These are phyloP conservation scores for Hordeum pubiflorum DNA, from an alignment of 202 grass and related monocot genomes.

Conservation along the genomic window DNA sequence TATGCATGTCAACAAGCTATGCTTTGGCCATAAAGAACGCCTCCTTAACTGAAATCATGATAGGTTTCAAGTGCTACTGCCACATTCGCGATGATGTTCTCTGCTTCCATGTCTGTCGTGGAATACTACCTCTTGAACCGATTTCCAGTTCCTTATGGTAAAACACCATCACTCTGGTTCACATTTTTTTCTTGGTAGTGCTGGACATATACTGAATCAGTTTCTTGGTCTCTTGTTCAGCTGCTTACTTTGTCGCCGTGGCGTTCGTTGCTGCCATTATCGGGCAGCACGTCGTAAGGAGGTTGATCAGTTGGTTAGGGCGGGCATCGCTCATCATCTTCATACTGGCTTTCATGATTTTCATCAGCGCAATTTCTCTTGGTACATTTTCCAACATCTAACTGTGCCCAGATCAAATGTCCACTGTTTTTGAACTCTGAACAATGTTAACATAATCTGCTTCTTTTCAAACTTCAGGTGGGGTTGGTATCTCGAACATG, in stretches of 20 bases:
- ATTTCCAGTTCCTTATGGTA: constrained; percentile 84
- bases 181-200: not conserved
- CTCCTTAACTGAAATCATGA: constrained; percentile 15
- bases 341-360: constrained; percentile 84
- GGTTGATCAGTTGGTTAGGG: constrained; percentile 68
- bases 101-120: constrained; percentile 73
- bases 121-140: constrained; percentile 79
- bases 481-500: constrained; percentile 77
- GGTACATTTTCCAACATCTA: constrained; percentile 23
- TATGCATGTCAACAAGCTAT: not conserved
- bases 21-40: not conserved
- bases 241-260: constrained; percentile 51
- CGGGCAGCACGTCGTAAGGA: constrained; percentile 70
- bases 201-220: constrained; percentile 10
- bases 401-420: not conserved
- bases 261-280: constrained; percentile 65
- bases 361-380: constrained; percentile 70
- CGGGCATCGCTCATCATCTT: constrained; percentile 93
- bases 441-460: not conserved
- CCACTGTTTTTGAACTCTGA: not conserved
- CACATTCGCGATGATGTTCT: constrained; percentile 89
- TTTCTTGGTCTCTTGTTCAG: constrained; percentile 33
- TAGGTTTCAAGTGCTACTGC: constrained; percentile 95
- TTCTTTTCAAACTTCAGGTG: constrained; percentile 39
- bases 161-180: constrained; percentile 9